Conservation (phyloP, 1,284 basidiomycete species). For the Naganishia sp. region DNA sequence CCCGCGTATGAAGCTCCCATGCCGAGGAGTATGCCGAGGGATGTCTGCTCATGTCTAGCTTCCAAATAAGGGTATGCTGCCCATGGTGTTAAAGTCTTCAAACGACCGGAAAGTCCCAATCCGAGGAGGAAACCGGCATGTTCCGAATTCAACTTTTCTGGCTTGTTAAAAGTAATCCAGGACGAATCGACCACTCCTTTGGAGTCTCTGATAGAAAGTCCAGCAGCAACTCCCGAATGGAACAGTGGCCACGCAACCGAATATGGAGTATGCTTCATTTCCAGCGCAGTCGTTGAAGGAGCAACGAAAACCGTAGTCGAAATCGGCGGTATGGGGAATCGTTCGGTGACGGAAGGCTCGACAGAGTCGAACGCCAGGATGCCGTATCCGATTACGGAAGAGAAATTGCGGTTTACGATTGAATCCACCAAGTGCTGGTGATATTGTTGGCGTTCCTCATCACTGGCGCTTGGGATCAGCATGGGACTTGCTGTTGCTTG, state of each 20-base stretch:
- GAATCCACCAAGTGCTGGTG: constrained; percentile 75
- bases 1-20: constrained; percentile 90
- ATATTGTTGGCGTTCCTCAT: constrained; percentile 75
- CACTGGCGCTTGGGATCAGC: constrained; percentile 56
- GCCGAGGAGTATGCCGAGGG: constrained; percentile 88
- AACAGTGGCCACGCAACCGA: constrained; percentile 83
- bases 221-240: constrained; percentile 94
- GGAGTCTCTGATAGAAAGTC: constrained; percentile 75
- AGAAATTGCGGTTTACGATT: constrained; percentile 78
- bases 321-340: constrained; percentile 71
- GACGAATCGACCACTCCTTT: constrained; percentile 79
- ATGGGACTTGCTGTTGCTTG: background rate
- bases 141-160: constrained; percentile 77
- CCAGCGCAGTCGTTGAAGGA: constrained; percentile 23
- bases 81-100: constrained; percentile 83
- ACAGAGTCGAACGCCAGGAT: constrained; percentile 83
- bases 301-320: constrained; percentile 78
- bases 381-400: constrained; percentile 79
- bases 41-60: constrained; percentile 91
- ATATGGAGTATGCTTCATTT: constrained; percentile 25
- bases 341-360: constrained; percentile 68
- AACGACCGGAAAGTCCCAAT: constrained; percentile 85
- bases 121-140: constrained; percentile 95
- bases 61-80: constrained; percentile 82
- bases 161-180: constrained; percentile 92